phyloP scores from a whole-genome alignment of 2,329 filamentous ascomycete species.

The Coniella vitis region DNA sequence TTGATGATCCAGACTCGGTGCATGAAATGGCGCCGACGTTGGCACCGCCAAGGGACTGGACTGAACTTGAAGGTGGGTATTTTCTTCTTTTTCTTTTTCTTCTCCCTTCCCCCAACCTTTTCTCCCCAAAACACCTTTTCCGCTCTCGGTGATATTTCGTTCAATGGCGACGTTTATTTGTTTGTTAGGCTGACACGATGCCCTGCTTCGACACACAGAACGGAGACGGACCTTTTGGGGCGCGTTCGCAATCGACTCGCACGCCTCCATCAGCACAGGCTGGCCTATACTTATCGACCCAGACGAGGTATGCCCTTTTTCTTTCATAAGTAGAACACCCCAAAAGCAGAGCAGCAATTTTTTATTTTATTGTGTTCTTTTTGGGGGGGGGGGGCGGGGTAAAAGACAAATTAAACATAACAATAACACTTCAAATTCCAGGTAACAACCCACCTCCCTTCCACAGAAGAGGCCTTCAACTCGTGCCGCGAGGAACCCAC shows the following conservation, averaged over 20 bases:
- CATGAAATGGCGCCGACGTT: conserved; percentile 61
- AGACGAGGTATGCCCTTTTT: conserved; percentile 44
- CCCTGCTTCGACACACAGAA: conserved; percentile 37
- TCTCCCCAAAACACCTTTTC: neutral
- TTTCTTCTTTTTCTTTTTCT: conserved; percentile 39
- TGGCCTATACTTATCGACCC: conserved; percentile 81
- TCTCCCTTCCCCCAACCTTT: no score
- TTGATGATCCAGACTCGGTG: conserved; percentile 60
- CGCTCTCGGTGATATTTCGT: neutral
- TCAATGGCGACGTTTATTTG: no score
- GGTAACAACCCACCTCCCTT: conserved; percentile 74
- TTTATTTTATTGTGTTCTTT: no score
- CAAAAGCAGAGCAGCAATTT: no score
- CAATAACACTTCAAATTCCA: no score
- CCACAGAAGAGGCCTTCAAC: conserved; percentile 70
- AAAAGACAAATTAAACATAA: conserved; percentile 4
- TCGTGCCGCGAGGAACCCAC: conserved; percentile 57
- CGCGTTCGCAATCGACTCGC: conserved; percentile 74
- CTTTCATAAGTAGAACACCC: no score
- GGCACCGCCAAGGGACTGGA: conserved; percentile 69
- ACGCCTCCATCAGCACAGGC: conserved; percentile 81
- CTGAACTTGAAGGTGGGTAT: conserved; percentile 46
- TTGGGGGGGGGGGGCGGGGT: no score
- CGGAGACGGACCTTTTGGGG: conserved; percentile 82
- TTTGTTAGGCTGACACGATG: no score